phyloP scores from a whole-genome alignment of 441 rosid genomes.

The Theobroma grandiflorum region DNA sequence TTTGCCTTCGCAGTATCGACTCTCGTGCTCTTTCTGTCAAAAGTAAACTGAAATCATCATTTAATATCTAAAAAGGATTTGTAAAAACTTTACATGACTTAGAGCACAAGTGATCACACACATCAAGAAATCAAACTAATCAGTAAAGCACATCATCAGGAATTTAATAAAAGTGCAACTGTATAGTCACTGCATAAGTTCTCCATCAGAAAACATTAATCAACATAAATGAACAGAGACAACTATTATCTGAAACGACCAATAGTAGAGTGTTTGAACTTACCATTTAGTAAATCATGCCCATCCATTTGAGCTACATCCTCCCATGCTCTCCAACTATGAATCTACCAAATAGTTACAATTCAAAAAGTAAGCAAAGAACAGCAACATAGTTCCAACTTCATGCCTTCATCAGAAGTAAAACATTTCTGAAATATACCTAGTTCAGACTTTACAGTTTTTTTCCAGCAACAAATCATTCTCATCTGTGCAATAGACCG shows the following conservation, averaged over 20 bases:
- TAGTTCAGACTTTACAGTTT: neutral
- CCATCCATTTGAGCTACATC: constrained; percentile 76
- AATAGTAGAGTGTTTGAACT: constrained; percentile 29
- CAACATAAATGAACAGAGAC: neutral
- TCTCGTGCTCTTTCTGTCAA: constrained; percentile 62
- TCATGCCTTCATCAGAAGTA: constrained; percentile 11
- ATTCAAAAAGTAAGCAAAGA: constrained; percentile 23
- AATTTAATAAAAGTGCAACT: neutral
- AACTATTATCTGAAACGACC: constrained; percentile 13
- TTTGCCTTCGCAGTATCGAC: constrained; percentile 67
- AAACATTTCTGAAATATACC: neutral
- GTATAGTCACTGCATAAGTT: neutral
- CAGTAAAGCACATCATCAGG: neutral
- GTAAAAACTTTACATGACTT: neutral
- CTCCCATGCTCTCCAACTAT: constrained; percentile 93
- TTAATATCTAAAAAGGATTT: neutral
- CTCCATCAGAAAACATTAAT: constrained; percentile 21
- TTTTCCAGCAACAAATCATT: neutral
- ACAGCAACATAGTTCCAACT: constrained; percentile 11
- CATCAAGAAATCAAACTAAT: neutral
- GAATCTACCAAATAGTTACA: constrained; percentile 60
- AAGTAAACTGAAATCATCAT: neutral
- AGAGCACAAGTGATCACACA: neutral
- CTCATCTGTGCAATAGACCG: neutral
- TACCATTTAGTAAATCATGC: constrained; percentile 67